Evolutionary conservation across 1,284 basidiomycete species (phyloP).

Genomic region (Rhodofomes roseus): DNA sequence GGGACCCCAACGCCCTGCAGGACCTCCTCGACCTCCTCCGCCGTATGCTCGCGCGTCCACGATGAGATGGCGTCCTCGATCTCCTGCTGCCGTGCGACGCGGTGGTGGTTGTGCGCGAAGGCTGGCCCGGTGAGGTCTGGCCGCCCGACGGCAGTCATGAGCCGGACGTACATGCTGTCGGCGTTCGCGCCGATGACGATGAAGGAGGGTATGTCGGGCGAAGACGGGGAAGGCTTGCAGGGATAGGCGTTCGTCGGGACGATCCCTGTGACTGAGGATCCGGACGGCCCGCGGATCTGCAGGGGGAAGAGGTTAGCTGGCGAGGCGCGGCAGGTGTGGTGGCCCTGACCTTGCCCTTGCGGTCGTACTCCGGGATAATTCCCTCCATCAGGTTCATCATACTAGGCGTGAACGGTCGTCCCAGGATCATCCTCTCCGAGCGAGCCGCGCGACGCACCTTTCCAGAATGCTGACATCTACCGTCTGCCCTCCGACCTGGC

Average conservation of each 20-base stretch:
- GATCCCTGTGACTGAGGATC: slow-evolving; percentile 69
- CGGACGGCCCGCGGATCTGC: slow-evolving; percentile 65
- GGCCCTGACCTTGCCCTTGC: slow-evolving; percentile 51
- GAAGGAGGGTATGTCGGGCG: slow-evolving; percentile 44
- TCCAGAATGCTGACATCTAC: slow-evolving; percentile 76
- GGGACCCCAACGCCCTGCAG: slow-evolving; percentile 59
- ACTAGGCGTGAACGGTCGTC: slow-evolving; percentile 26
- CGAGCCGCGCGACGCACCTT: slow-evolving; percentile 39
- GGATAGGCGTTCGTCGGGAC: slow-evolving; percentile 73
- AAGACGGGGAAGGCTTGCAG: slow-evolving; percentile 43
- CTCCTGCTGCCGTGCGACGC: slow-evolving; percentile 51
- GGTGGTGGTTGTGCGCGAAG: slow-evolving; percentile 59
- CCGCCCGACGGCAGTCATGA: slow-evolving; percentile 58
- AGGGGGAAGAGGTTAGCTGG: neutral
- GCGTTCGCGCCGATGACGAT: slow-evolving; percentile 71
- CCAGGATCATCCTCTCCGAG: neutral
- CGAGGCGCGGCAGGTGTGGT: neutral
- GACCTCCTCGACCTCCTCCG: slow-evolving; percentile 52
- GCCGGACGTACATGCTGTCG: slow-evolving; percentile 60
- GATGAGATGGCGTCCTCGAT: slow-evolving; percentile 59
- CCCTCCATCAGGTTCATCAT: slow-evolving; percentile 77
- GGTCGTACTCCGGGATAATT: slow-evolving; percentile 71
- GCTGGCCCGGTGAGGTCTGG: slow-evolving; percentile 52
- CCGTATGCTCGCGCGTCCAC: slow-evolving; percentile 57
- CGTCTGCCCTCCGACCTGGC: slow-evolving; percentile 43